Conservation (phyloP, 257 asterid genomes). For the Ligustrum vulgare region DNA sequence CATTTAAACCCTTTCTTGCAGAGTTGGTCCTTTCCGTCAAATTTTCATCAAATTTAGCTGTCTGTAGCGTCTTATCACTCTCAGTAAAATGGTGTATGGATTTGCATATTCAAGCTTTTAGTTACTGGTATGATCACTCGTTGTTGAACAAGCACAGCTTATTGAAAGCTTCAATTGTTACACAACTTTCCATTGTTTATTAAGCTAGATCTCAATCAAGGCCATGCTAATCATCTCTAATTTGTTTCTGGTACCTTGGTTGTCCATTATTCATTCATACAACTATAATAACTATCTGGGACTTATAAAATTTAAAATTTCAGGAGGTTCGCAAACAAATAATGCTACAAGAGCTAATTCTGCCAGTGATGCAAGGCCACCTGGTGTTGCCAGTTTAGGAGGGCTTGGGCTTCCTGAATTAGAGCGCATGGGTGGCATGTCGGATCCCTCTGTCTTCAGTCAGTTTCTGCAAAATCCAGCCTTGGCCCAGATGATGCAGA, state of each 20-base stretch:
- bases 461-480: constrained; percentile 58
- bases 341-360: constrained; percentile 43
- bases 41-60: background rate
- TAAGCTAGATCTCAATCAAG: constrained; percentile 6
- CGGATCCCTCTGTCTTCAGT: constrained; percentile 38
- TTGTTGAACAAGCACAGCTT: background rate
- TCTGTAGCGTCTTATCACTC: background rate
- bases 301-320: constrained; percentile 14
- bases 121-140: background rate
- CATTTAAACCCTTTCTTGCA: no score
- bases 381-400: constrained; percentile 47
- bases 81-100: background rate
- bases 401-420: constrained; percentile 50
- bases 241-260: background rate
- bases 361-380: constrained; percentile 38
- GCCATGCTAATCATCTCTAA: constrained; percentile 7
- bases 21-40: no score
- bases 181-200: constrained; percentile 16
- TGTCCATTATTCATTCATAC: background rate
- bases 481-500: constrained; percentile 54
- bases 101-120: background rate
- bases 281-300: background rate
- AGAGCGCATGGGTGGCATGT: constrained; percentile 31
- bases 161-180: background rate
- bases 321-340: constrained; percentile 46